Conservation (phyloP, 768 basidiomycete species). For the Collybia sp. region DNA sequence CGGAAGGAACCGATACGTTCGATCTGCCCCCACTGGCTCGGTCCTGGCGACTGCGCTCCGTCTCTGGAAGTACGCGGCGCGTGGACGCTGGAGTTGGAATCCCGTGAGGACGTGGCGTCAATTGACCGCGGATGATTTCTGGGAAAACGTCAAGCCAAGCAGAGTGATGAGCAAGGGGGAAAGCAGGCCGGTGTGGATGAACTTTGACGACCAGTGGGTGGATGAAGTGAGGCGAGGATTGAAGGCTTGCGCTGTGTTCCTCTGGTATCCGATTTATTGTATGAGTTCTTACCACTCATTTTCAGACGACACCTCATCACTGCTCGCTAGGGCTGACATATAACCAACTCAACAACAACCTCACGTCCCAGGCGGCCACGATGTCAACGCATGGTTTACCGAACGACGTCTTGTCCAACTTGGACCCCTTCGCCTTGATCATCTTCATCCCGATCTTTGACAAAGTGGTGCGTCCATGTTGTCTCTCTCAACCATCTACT, state of each 20-base stretch:
- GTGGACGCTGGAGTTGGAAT: slow-evolving; percentile 51
- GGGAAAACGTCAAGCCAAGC: slow-evolving; percentile 71
- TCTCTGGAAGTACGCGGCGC: slow-evolving; percentile 40
- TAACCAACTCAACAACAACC: slow-evolving; percentile 74
- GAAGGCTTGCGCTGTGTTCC: slow-evolving; percentile 64
- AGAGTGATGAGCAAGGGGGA: slow-evolving; percentile 27
- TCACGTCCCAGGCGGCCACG: slow-evolving; percentile 75
- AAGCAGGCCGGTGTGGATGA: slow-evolving; percentile 59
- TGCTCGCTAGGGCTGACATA: slow-evolving; percentile 59
- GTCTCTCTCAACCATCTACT: background rate
- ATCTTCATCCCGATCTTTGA: slow-evolving; percentile 73
- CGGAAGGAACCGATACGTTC: slow-evolving; percentile 50
- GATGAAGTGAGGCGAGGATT: slow-evolving; percentile 70
- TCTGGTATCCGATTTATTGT: slow-evolving; percentile 72
- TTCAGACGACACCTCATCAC: background rate
- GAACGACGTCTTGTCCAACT: slow-evolving; percentile 75
- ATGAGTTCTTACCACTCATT: slow-evolving; percentile 20
- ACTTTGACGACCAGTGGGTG: slow-evolving; percentile 74
- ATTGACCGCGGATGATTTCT: slow-evolving; percentile 57
- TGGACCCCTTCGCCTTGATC: slow-evolving; percentile 73
- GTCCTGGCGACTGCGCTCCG: slow-evolving; percentile 48
- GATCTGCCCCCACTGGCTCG: slow-evolving; percentile 59
- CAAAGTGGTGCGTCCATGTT: slow-evolving; percentile 31
- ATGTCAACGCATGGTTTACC: slow-evolving; percentile 69
- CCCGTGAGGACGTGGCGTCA: slow-evolving; percentile 43